These are phyloP conservation scores for Lipomyces orientalis DNA, from an alignment of 805 yeast species.

Conservation along the genomic window DNA sequence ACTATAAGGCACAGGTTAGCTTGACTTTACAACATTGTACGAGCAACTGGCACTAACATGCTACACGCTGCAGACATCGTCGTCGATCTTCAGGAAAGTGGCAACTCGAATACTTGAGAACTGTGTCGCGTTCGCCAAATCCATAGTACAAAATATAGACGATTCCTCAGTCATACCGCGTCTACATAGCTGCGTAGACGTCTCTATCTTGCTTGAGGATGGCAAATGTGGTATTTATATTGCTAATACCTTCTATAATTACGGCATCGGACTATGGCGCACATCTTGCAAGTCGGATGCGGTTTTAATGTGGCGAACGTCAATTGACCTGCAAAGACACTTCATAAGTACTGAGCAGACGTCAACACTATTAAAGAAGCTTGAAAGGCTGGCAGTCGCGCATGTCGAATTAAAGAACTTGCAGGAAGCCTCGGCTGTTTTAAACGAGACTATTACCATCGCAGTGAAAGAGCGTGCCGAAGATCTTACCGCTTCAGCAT, in stretches of 20 bases:
- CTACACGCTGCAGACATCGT: constrained; percentile 2
- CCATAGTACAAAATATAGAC: neutral
- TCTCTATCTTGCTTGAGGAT: constrained; percentile 19
- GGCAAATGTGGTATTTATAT: constrained; percentile 12
- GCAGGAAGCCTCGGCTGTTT: constrained; percentile 9
- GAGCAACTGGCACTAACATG: neutral
- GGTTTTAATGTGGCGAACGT: constrained; percentile 19
- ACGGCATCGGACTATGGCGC: constrained; percentile 26
- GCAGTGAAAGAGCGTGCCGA: neutral
- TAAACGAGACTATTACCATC: constrained; percentile 10
- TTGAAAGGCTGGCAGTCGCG: constrained; percentile 30
- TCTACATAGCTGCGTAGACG: constrained; percentile 13
- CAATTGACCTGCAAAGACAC: constrained; percentile 20
- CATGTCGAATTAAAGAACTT: constrained; percentile 13
- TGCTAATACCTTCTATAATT: constrained; percentile 26
- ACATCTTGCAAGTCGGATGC: constrained; percentile 20
- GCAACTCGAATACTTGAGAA: constrained; percentile 28
- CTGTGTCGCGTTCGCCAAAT: constrained; percentile 17
- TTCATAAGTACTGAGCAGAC: neutral
- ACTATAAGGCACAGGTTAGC: constrained; percentile 17
- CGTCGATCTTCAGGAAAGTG: constrained; percentile 21
- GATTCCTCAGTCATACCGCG: neutral
- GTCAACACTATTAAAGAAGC: constrained; percentile 18
- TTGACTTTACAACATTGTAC: neutral
- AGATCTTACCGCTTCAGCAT: neutral